A percentile compares a stretch with the other conserved stretches of the same genome.
Conservation (phyloP, 257 asterid genomes). For the Capsicum pubescens region DNA sequence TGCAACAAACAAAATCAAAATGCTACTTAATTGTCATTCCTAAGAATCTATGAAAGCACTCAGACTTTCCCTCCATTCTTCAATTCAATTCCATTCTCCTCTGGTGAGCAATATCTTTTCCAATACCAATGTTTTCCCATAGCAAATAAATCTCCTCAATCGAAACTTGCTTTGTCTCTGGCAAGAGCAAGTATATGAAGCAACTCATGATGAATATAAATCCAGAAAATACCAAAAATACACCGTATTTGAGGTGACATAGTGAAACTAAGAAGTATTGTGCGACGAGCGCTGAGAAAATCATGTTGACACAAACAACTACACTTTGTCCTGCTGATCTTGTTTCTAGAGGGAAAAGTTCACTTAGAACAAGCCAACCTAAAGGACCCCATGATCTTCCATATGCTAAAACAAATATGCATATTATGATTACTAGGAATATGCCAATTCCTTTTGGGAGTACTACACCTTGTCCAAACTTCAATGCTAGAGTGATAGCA, state of each 20-base stretch:
- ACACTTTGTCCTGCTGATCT: conserved; percentile 85
- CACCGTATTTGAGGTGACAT: conserved; percentile 74
- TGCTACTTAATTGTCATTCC: neutral
- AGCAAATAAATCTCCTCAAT: conserved; percentile 80
- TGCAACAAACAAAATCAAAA: neutral
- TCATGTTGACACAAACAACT: conserved; percentile 81
- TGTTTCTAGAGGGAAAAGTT: conserved; percentile 78
- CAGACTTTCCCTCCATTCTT: conserved; percentile 1
- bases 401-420: conserved; percentile 64
- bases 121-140: conserved; percentile 73
- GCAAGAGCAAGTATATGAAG: conserved; percentile 74
- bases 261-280: conserved; percentile 72
- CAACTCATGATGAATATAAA: conserved; percentile 61
- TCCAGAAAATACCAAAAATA: conserved; percentile 66
- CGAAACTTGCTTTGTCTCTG: conserved; percentile 92
- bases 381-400: conserved; percentile 90
- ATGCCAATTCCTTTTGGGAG: conserved; percentile 53
- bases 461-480: conserved; percentile 67
- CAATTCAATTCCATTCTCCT: conserved; percentile 25
- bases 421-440: conserved; percentile 64
- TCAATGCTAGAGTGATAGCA: conserved; percentile 65
- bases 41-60: neutral
- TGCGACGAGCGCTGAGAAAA: conserved; percentile 75
- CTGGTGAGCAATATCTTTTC: conserved; percentile 60
- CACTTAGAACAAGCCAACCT: conserved; percentile 89